Conservation (phyloP, 2,329 filamentous ascomycete species). For the Hymenoscyphus occultus region DNA sequence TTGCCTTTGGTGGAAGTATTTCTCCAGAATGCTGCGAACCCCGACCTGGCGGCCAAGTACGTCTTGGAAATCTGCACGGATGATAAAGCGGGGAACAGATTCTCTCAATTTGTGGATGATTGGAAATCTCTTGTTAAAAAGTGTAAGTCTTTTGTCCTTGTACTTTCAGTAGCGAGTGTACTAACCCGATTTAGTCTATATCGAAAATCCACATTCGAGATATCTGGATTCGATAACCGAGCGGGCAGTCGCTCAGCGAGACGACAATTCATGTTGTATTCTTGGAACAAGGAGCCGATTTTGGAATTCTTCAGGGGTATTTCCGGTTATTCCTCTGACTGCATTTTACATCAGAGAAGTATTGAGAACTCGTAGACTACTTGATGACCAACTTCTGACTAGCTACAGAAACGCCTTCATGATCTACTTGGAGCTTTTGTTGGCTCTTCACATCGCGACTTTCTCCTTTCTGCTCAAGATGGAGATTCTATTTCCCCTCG, state of each 20-base stretch:
- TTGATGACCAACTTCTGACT: constrained; percentile 9
- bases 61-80: constrained; percentile 15
- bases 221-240: constrained; percentile 6
- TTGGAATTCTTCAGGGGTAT: constrained; percentile 12
- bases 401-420: constrained; percentile 12
- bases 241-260: constrained; percentile 11
- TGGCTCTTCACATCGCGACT: constrained; percentile 7
- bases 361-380: not conserved
- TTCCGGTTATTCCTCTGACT: constrained; percentile 16
- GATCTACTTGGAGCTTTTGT: constrained; percentile 18
- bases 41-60: constrained; percentile 14
- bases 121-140: constrained; percentile 14
- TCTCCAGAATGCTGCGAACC: constrained; percentile 16
- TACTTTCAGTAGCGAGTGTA: not conserved
- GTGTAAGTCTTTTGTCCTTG: constrained; percentile 12
- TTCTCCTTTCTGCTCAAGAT: constrained; percentile 8
- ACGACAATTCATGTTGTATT: constrained; percentile 14
- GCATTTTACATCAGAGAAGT: constrained; percentile 17
- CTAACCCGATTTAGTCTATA: constrained; percentile 13
- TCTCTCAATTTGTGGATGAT: constrained; percentile 15
- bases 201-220: constrained; percentile 9
- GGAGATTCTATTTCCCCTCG: constrained; percentile 4
- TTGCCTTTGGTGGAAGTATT: constrained; percentile 17
- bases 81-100: not conserved
- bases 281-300: constrained; percentile 10